Base-by-base conservation (phyloP, 2,329 filamentous ascomycete species). In the Aspergillus phoenicis region DNA sequence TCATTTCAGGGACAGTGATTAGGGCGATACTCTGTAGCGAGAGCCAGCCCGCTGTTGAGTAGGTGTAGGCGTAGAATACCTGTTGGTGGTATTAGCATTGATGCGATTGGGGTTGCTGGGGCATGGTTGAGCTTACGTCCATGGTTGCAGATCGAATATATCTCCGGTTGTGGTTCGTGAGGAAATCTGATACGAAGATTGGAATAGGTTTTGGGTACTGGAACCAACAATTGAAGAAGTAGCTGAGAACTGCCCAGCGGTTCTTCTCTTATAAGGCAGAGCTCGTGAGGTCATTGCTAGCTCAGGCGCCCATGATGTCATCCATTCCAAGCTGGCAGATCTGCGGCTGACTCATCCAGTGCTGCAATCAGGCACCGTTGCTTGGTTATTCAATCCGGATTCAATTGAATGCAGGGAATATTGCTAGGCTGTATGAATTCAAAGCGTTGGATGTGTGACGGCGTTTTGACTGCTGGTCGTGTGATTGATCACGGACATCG, bases 1-100 rank as follows among this genome's bases (percentile, higher is more conserved):
- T 85, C 66, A 90, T 80, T 26, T 83, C 85, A 0, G 88, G 88
- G 5, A 84, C 82, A 5, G 83, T 67, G 57, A 89, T 81, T 62
- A 90, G 79, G 0, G 86, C 81, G 10, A 85, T 48, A 41, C 78
- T 78, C 64, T 82, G 79, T 15, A 82, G 60, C 2, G 69, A 67
- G 24, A 82, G 72, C 80, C 80, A 82, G 64, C 68, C 76, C 39
- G 75, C 74, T 15, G 79, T 80, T 55, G 75, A 72, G 62, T 79
- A 81, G 10, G 76, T 78, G 66, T 82, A 82, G n/a, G 72, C 59
- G 58, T 77, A 74, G 65, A 80, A 81, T 47, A 77, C 77, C 78
- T 81, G 43, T 13, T 13, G n/a, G 11, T n/a, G 5, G 36, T 8
- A 51, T 52, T n/a, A 38, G 15, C 7, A 5, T n/a, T 47, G 15